Evolutionary conservation across 2,329 filamentous ascomycete genomes (phyloP).

Genomic region (Aspergillus floridensis): DNA sequence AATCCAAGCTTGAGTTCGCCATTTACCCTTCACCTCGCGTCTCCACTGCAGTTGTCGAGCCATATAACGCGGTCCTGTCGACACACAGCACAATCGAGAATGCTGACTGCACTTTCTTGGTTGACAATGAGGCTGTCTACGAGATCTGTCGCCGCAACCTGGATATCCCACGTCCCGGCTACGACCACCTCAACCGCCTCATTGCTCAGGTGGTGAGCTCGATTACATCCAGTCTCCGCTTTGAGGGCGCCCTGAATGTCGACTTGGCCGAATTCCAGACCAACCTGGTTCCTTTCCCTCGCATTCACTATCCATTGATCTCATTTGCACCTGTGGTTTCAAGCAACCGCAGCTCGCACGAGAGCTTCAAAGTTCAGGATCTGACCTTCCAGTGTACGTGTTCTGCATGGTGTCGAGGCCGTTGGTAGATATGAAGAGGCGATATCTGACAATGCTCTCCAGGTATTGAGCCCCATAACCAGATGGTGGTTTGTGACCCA

Average conservation of each 20-base stretch:
- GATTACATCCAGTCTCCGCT: constrained; percentile 63
- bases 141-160: constrained; percentile 65
- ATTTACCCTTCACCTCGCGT: constrained; percentile 65
- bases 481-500: constrained; percentile 68
- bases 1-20: constrained; percentile 66
- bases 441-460: constrained; percentile 11
- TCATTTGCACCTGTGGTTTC: constrained; percentile 64
- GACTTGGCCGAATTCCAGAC: constrained; percentile 69
- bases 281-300: constrained; percentile 65
- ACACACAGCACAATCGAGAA: constrained; percentile 65
- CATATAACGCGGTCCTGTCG: constrained; percentile 60
- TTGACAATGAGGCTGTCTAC: constrained; percentile 68
- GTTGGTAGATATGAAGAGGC: background rate
- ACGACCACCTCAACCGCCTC: constrained; percentile 64
- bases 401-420: background rate
- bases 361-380: constrained; percentile 83
- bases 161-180: constrained; percentile 63
- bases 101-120: constrained; percentile 66
- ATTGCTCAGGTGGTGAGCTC: constrained; percentile 68
- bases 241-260: constrained; percentile 66
- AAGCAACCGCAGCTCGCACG: constrained; percentile 73
- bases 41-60: constrained; percentile 66
- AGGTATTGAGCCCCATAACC: constrained; percentile 67
- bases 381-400: constrained; percentile 61
- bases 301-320: constrained; percentile 67